Conservation (phyloP, 441 rosid genomes). For the Corymbia citriodora region DNA sequence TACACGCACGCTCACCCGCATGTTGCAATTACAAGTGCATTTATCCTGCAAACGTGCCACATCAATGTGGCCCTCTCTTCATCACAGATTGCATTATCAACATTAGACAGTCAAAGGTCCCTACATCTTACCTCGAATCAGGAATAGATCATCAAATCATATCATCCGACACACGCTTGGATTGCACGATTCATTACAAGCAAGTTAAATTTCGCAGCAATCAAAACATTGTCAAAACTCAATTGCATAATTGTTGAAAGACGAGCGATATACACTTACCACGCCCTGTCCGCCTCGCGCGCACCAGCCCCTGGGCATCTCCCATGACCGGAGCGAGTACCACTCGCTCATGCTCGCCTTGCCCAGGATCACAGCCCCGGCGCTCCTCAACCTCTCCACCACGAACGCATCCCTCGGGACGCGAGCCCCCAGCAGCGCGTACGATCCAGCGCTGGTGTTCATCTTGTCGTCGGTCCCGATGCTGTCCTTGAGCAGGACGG, state of each 20-base stretch:
- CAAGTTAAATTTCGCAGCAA: neutral
- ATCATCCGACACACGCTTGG: neutral
- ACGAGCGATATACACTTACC: neutral
- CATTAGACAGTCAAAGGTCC: neutral
- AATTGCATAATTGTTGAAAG: neutral
- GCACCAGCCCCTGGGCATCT: conserved; percentile 6
- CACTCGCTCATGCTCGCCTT: conserved; percentile 15
- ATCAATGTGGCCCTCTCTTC: neutral
- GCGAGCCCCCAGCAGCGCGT: conserved; percentile 3
- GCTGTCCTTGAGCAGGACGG: conserved; percentile 16
- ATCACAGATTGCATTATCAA: neutral
- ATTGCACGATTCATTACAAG: neutral
- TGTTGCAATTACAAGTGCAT: neutral
- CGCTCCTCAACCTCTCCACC: conserved; percentile 13
- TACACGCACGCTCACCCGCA: neutral
- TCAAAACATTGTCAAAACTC: neutral
- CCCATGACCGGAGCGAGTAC: conserved; percentile 3
- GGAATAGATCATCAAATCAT: neutral
- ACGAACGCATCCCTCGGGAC: conserved; percentile 5
- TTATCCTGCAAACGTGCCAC: neutral
- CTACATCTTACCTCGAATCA: neutral
- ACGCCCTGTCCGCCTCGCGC: conserved; percentile 9
- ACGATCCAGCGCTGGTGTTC: conserved; percentile 10
- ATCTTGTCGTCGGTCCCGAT: conserved; percentile 6
- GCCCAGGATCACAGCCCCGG: conserved; percentile 14